A percentile compares a stretch with the other conserved stretches of the same genome.
phyloP scores from a whole-genome alignment of 176 grass and related monocot species.

The Cenchrus americanus region DNA sequence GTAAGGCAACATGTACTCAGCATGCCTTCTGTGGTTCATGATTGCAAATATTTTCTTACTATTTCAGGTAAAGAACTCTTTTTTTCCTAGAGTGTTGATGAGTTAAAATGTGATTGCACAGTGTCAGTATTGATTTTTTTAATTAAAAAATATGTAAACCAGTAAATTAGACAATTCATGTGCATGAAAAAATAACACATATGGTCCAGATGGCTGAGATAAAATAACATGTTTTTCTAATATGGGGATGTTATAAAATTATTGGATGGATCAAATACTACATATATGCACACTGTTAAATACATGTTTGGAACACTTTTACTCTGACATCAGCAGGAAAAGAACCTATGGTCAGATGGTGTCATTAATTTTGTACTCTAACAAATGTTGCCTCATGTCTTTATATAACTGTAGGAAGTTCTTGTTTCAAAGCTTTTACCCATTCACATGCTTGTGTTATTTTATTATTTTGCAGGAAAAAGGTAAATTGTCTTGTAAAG shows the following conservation, averaged over 20 bases:
- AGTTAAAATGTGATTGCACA: not conserved
- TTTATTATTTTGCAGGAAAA: constrained; percentile 45
- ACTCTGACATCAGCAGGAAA: not conserved
- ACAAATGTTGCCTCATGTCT: not conserved
- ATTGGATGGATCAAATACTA: not conserved
- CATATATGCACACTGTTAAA: not conserved
- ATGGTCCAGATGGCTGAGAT: not conserved
- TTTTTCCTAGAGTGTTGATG: not conserved
- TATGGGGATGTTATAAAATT: not conserved
- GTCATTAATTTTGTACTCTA: not conserved
- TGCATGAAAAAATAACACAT: not conserved
- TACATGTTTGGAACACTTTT: not conserved
- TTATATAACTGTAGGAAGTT: not conserved
- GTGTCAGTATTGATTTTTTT: not conserved
- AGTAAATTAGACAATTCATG: not conserved
- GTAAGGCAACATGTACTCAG: constrained; percentile 30
- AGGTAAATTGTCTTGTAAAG: constrained; percentile 56
- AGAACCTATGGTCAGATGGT: not conserved
- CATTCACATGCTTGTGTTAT: constrained; percentile 18
- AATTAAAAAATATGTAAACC: not conserved
- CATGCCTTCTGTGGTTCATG: not conserved
- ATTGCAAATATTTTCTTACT: not conserved
- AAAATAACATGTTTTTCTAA: not conserved
- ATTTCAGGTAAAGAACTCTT: not conserved
- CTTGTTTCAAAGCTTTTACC: not conserved